Base-by-base conservation (phyloP, 257 asterid species). In the Plantago ovata region DNA sequence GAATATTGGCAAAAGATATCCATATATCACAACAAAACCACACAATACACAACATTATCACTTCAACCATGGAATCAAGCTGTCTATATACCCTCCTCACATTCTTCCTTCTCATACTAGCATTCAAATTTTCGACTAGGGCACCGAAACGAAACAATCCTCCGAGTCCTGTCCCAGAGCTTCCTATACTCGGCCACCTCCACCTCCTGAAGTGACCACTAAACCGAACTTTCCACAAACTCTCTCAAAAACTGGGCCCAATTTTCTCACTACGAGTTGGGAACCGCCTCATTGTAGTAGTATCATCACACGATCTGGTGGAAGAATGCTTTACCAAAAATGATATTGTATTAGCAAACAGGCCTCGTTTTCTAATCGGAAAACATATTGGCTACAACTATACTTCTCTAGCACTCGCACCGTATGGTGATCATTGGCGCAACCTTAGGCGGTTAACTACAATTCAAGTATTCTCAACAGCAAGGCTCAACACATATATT, bases 121-220 rank as follows among this genome's bases (percentile, higher is more conserved):
- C 22, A 38, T 16, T 33, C 60, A 55, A 55, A 7, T 4, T 55
- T 43, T 55, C 23, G 0, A 38, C 45, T 10, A 16, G 21, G 16
- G n/a, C n/a, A n/a, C 12, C 45, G 4, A 55, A 55, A 18, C 43
- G 23, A 18, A 16, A 16, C 7, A 24, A 43, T 10, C 64, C 64
- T 20, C 69, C 69, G 0, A 63, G 62, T 51, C 84, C 84, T 4
- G 7, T 42, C 6, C 22, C 53, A 0, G 36, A 69, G 1, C 63
- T 78, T 8, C 84, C 84, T 49, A 8, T 78, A 9, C 0, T 78
- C 41, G 85, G 80, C 70, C 82, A 79, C 55, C 77, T 79, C 70
- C 79, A 69, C 79, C 79, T 79, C 69, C 69, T 79, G 0, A 73
- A 65, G 4, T 10, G 19, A 20, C 60, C 60, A 4, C 44, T 38